phyloP scores from a whole-genome alignment of 495 filamentous ascomycete genomes.

The Penicillium goetzii region DNA sequence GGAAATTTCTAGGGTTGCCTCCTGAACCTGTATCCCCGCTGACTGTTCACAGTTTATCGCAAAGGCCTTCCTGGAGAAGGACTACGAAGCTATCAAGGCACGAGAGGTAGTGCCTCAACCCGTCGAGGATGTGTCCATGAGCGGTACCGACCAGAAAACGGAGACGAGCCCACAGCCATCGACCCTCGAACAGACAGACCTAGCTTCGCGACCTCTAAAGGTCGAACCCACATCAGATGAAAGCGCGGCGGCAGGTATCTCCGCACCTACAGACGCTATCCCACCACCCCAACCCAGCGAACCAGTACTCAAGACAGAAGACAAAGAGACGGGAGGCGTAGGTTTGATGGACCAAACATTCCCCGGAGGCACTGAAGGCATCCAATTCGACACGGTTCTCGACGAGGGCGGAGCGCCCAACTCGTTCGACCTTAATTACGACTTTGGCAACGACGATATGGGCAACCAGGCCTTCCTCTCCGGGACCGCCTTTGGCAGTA shows the following conservation, averaged over 20 bases:
- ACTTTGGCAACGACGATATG: constrained; percentile 51
- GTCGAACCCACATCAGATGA: constrained; percentile 26
- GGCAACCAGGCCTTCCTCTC: constrained; percentile 50
- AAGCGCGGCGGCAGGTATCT: constrained; percentile 11
- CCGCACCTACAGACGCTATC: constrained; percentile 19
- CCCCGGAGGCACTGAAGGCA: constrained; percentile 32
- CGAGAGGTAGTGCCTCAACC: constrained; percentile 38
- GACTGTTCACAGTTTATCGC: constrained; percentile 46
- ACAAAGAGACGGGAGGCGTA: constrained; percentile 27
- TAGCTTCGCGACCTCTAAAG: constrained; percentile 14
- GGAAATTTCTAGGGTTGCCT: not conserved
- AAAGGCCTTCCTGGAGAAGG: constrained; percentile 50
- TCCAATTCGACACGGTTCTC: constrained; percentile 47
- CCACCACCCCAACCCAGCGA: constrained; percentile 24
- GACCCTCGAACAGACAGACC: constrained; percentile 22
- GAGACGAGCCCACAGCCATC: constrained; percentile 23
- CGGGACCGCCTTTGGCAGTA: constrained; percentile 38
- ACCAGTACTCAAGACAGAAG: constrained; percentile 29
- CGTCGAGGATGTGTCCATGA: constrained; percentile 40
- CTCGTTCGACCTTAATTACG: constrained; percentile 51
- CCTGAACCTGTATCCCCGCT: constrained; percentile 18
- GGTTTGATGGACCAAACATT: constrained; percentile 25
- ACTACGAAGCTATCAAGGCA: constrained; percentile 47
- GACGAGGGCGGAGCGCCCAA: constrained; percentile 40
- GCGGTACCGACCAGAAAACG: constrained; percentile 27